Conservation (phyloP, 495 filamentous ascomycete genomes). For the Hypoxylon subgilvum region DNA sequence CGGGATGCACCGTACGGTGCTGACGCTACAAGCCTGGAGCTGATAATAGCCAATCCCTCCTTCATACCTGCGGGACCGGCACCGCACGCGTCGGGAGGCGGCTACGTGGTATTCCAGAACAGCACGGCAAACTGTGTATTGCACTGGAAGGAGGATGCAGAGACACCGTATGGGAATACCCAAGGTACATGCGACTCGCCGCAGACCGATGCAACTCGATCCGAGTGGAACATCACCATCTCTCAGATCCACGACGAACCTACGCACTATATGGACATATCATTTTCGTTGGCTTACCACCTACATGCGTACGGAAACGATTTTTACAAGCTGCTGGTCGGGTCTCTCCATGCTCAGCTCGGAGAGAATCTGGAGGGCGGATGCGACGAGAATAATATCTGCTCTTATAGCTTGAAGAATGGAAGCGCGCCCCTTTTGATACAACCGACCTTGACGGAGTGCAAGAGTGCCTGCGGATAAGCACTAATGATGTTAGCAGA, state of each 20-base stretch:
- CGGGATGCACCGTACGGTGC: slow-evolving; percentile 20
- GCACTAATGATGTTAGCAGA: background rate
- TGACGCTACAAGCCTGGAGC: slow-evolving; percentile 19
- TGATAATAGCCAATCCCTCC: slow-evolving; percentile 25
- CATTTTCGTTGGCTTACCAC: slow-evolving; percentile 24
- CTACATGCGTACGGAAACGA: slow-evolving; percentile 15
- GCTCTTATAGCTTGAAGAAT: slow-evolving; percentile 21
- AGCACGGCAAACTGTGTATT: slow-evolving; percentile 27
- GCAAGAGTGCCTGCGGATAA: slow-evolving; percentile 29
- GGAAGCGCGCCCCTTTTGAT: slow-evolving; percentile 19
- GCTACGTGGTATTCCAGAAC: slow-evolving; percentile 24
- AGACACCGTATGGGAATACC: slow-evolving; percentile 24
- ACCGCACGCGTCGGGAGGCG: slow-evolving; percentile 32
- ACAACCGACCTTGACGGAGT: slow-evolving; percentile 28
- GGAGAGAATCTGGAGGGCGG: slow-evolving; percentile 17
- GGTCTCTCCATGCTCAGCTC: background rate
- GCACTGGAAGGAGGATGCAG: slow-evolving; percentile 24
- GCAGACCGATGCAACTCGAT: background rate
- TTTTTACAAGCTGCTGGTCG: slow-evolving; percentile 18
- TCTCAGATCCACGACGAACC: slow-evolving; percentile 16
- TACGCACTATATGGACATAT: slow-evolving; percentile 15
- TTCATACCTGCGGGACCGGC: slow-evolving; percentile 22
- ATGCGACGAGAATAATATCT: slow-evolving; percentile 18
- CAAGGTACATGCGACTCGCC: slow-evolving; percentile 8
- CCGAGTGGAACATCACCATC: slow-evolving; percentile 28